A percentile compares a stretch with the other conserved stretches of the same genome.
phyloP scores from a whole-genome alignment of 202 grass and related monocot species.

The Schoenoplectus triqueter region DNA sequence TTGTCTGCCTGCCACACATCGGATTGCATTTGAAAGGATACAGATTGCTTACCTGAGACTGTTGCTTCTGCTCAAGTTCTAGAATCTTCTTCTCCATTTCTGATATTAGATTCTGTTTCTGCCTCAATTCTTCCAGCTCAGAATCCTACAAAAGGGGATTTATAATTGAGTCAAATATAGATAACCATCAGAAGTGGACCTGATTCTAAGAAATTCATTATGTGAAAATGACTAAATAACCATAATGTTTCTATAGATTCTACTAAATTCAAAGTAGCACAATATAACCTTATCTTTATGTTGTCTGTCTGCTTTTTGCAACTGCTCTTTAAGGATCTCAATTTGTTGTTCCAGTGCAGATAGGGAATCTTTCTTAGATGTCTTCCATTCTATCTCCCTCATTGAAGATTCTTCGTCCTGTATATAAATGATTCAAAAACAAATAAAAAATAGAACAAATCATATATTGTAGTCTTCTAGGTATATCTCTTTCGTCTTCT shows the following conservation, averaged over 20 bases:
- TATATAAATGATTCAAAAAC: conserved; percentile 4
- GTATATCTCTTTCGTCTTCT: neutral
- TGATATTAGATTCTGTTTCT: conserved; percentile 54
- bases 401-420: conserved; percentile 77
- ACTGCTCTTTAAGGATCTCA: conserved; percentile 67
- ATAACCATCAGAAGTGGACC: neutral
- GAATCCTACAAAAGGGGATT: conserved; percentile 29
- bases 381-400: conserved; percentile 79
- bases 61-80: conserved; percentile 78
- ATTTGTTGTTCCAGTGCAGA: conserved; percentile 72
- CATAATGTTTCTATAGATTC: neutral
- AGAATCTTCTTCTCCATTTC: conserved; percentile 81
- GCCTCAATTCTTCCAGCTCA: conserved; percentile 60
- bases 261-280: neutral
- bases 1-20: neutral
- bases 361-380: conserved; percentile 64
- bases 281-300: conserved; percentile 64
- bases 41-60: conserved; percentile 36
- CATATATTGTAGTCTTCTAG: neutral
- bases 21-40: conserved; percentile 18
- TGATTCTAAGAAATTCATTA: neutral
- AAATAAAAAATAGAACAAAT: neutral
- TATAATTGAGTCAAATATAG: conserved; percentile 5
- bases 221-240: neutral
- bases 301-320: conserved; percentile 62